Base-by-base conservation (phyloP, 495 filamentous ascomycete genomes). In the Penicillium macrosclerotiorum region DNA sequence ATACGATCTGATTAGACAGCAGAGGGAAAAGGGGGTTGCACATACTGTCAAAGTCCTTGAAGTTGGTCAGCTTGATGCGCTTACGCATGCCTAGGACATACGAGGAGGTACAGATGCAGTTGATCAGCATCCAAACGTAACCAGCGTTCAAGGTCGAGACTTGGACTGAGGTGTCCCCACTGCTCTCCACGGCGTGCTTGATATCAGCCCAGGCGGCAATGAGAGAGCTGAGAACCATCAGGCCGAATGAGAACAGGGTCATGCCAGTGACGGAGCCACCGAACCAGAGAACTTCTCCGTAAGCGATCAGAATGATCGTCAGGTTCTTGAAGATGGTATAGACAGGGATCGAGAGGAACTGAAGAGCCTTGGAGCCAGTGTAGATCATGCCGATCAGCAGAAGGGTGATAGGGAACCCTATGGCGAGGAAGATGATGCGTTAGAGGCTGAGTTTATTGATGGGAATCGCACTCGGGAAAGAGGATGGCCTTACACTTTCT, bases 241-340 rank as follows among this genome's bases (percentile, higher is more conserved):
- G 74, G 33, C 91, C 93, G 62, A 99, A 99, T 13, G 92, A 95
- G 66, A 97, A 87, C 13, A 99, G 80, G 3, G 91, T 84, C 70
- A 95, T 81, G 11, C 81, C 75, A 25, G 86, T 89, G 30, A 99
- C 93, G 30, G 86, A 90, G 61, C 93, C 93, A 49, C 93, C 93
- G 62, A 99, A 99, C 93, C 93, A 99, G 45, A 99, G 77, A 20
- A 99, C 93, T 73, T 99, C 93, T 47, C 93, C 93, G 59, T 99
- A 99, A 38, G 93, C 93, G 59, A 97, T 97, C 26, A 97, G 81
- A 55, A 99, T 99, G 68, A 93, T 99, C 38, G 93, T 97, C 75
- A 99, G 68, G 68, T 99, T 99, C 79, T 99, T 99, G 81, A 99
- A 99, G 67, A 99, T 99, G 38, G 93, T 99, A 74, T 99, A 99